Base-by-base conservation (phyloP, 176 grass and related monocot genomes). In the Avena atlantica region DNA sequence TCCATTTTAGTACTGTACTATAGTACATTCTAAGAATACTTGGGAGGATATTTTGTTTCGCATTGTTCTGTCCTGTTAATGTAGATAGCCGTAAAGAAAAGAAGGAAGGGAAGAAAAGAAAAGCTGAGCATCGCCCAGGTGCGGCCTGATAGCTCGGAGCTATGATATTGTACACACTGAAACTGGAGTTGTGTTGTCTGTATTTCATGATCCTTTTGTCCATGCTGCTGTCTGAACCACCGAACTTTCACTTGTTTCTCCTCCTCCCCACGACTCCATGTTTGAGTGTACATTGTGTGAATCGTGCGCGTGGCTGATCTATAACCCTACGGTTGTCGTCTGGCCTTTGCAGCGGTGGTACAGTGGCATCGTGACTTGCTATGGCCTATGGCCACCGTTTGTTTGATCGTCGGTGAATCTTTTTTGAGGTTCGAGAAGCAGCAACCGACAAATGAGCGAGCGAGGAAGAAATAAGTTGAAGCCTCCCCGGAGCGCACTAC, bases 401-500 rank as follows among this genome's bases (percentile, higher is more conserved):
- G 31, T 44, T 48, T 48, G 45, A 48, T 55, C 52, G 52, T 55
- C 52, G 52, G 52, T 55, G 9, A 48, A 48, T 48, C 14, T 15
- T 8, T 55, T 55, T 5, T 55, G 52, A 55, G 5, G 16, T 20
- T 20, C 17, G 5, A 58, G 2, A 4, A 49, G 44, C 44, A 49
- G 44, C 44, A 49, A 15, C 71, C 45, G 71, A 74, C 71, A 74
- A 9, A 74, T 27, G 69, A 6, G 19, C 36, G 37, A 15, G 10
- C 17, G 17, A 15, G 13, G 45, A 9, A 50, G 45, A 12, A 49
- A 24, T 0, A 42, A 7, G 40, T 42, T 42, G 40, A 42, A 51
- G 12, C 71, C 71, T 74, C 71, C 21, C 70, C 44, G n/a, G 71
- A 74, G 71, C 71, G 71, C 71, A 74, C 71, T 74, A 44, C 36